phyloP scores from a whole-genome alignment of 306 rosid genomes.

The Dryas octopetala region DNA sequence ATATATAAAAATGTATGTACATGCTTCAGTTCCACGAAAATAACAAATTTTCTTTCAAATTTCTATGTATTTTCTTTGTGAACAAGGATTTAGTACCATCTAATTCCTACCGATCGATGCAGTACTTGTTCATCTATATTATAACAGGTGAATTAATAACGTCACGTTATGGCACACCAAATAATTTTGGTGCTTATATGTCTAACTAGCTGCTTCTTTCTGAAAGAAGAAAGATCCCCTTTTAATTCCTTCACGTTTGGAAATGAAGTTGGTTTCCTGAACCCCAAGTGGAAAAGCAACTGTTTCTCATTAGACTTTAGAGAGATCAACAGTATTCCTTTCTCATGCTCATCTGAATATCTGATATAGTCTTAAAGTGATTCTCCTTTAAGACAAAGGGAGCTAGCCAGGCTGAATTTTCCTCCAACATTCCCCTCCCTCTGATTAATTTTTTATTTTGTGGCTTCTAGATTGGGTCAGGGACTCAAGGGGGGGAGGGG shows the following conservation, averaged over 20 bases:
- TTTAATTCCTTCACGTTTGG: slow-evolving; percentile 12
- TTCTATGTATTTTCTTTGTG: not conserved
- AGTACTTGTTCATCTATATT: too few relatives aligned
- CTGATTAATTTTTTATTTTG: not conserved
- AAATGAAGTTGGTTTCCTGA: not conserved
- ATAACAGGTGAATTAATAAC: too few relatives aligned
- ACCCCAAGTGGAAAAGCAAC: slow-evolving; percentile 11
- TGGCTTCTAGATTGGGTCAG: slow-evolving; percentile 17
- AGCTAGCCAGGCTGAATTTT: not conserved
- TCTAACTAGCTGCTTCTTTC: not conserved
- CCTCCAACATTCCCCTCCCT: slow-evolving; percentile 18
- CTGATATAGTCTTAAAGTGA: not conserved
- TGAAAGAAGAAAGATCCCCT: slow-evolving; percentile 13
- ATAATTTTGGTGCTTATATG: not conserved
- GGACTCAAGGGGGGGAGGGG: not conserved
- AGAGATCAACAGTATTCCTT: slow-evolving; percentile 11
- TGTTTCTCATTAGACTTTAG: not conserved
- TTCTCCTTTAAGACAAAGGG: not conserved
- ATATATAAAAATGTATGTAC: not conserved
- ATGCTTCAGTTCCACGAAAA: slow-evolving; percentile 12
- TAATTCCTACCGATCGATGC: too few relatives aligned
- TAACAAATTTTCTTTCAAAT: not conserved
- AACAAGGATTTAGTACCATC: not conserved
- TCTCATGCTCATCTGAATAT: not conserved
- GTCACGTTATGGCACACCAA: too few relatives aligned